Conservation (phyloP, 148 eudicot species). For the Mesembryanthemum crystallinum region DNA sequence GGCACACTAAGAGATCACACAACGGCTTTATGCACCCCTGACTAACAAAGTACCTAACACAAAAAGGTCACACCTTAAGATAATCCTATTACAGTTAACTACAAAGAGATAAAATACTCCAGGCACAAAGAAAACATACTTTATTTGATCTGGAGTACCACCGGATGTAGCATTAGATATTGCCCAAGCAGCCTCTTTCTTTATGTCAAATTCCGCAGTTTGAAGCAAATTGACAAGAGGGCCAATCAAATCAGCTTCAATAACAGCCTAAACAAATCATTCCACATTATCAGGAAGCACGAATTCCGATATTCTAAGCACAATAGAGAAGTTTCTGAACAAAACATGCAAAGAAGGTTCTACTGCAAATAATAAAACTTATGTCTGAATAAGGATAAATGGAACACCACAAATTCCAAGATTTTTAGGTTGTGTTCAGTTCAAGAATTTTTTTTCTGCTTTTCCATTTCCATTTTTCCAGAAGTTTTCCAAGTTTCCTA, state of each 20-base stretch:
- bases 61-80: slow-evolving; percentile 9
- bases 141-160: slow-evolving; percentile 71
- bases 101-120: neutral
- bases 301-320: neutral
- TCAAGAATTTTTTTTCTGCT: no score
- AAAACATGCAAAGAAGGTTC: neutral
- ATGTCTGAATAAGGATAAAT: neutral
- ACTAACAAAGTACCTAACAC: slow-evolving; percentile 52
- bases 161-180: slow-evolving; percentile 83
- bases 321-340: neutral
- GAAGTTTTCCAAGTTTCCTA: no score
- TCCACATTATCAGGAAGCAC: slow-evolving; percentile 12
- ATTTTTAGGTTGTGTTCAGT: no score
- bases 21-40: slow-evolving; percentile 76
- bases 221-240: slow-evolving; percentile 73
- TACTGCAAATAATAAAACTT: no score
- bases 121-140: slow-evolving; percentile 32
- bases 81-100: neutral
- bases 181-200: slow-evolving; percentile 89
- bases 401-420: neutral
- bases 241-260: slow-evolving; percentile 61
- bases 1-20: slow-evolving; percentile 77
- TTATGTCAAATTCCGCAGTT: slow-evolving; percentile 81
- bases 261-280: slow-evolving; percentile 48
- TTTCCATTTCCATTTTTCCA: no score